Evolutionary conservation across 1,284 basidiomycete species (phyloP).

Genomic region (Trichosporon ovoides): DNA sequence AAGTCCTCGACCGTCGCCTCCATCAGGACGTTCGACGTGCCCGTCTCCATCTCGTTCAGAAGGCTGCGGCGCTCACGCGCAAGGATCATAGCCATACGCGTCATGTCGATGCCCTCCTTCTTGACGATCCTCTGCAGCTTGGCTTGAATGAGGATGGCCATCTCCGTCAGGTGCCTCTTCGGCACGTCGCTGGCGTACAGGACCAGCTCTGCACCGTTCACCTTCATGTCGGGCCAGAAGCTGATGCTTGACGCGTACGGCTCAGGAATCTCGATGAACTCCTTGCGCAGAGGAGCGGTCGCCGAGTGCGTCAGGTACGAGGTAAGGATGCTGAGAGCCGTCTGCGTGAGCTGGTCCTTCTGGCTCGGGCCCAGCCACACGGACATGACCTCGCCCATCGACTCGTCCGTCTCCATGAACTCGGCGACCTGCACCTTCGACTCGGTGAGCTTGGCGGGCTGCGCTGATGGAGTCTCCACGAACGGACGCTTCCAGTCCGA

Average conservation of each 20-base stretch:
- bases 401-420: constrained; percentile 98
- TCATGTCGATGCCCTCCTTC: constrained; percentile 80
- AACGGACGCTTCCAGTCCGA: constrained; percentile 90
- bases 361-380: constrained; percentile 73
- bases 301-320: constrained; percentile 85
- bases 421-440: constrained; percentile 62
- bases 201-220: constrained; percentile 66
- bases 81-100: constrained; percentile 84
- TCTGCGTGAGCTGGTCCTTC: constrained; percentile 67
- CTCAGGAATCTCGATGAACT: constrained; percentile 85
- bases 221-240: constrained; percentile 72
- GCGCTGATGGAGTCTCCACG: constrained; percentile 74
- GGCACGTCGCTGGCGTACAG: constrained; percentile 83
- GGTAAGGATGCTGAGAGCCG: constrained; percentile 79
- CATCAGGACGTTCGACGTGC: constrained; percentile 33
- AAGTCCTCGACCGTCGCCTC: constrained; percentile 57
- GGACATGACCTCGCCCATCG: constrained; percentile 78
- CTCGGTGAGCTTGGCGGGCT: constrained; percentile 57
- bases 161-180: constrained; percentile 65
- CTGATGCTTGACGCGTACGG: constrained; percentile 85
- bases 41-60: constrained; percentile 45
- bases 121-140: constrained; percentile 66
- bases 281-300: constrained; percentile 84
- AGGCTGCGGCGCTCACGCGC: constrained; percentile 77
- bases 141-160: constrained; percentile 64